These are phyloP conservation scores for Eremothecium coryli DNA, from an alignment of 1,139 yeast genomes.

Conservation along the genomic window DNA sequence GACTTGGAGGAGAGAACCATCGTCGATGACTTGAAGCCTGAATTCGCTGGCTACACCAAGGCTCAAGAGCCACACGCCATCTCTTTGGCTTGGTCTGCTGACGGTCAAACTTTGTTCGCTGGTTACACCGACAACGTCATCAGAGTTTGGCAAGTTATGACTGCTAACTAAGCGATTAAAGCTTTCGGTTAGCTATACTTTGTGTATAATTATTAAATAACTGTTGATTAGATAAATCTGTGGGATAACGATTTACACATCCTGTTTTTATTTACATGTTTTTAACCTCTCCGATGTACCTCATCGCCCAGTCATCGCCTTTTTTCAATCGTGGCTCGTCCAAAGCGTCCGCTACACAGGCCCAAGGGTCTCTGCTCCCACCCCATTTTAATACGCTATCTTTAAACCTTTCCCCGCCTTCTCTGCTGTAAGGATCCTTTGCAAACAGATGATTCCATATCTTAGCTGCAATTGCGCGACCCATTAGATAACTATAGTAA, in stretches of 20 bases:
- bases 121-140: conserved; percentile 99
- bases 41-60: conserved; percentile 80
- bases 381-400: conserved; percentile 81
- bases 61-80: conserved; percentile 98
- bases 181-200: conserved; percentile 8
- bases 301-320: conserved; percentile 74
- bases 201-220: conserved; percentile 1
- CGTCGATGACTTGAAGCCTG: conserved; percentile 98
- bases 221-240: conserved; percentile 2
- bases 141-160: conserved; percentile 99
- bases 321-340: conserved; percentile 48
- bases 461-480: conserved; percentile 84
- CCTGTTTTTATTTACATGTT: conserved; percentile 15
- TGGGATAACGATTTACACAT: background rate
- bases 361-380: conserved; percentile 87
- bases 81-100: conserved; percentile 99
- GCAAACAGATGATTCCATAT: conserved; percentile 69
- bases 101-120: conserved; percentile 98
- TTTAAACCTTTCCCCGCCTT: conserved; percentile 67
- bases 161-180: conserved; percentile 45
- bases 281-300: conserved; percentile 43
- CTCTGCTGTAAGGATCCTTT: conserved; percentile 58
- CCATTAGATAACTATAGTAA: conserved; percentile 84
- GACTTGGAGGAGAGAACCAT: conserved; percentile 92
- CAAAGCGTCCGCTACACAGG: conserved; percentile 69